Evolutionary conservation across 2,329 filamentous ascomycete genomes (phyloP), one percentile per base, ranked within the genome.

Genomic region (Fusarium temperatum): DNA sequence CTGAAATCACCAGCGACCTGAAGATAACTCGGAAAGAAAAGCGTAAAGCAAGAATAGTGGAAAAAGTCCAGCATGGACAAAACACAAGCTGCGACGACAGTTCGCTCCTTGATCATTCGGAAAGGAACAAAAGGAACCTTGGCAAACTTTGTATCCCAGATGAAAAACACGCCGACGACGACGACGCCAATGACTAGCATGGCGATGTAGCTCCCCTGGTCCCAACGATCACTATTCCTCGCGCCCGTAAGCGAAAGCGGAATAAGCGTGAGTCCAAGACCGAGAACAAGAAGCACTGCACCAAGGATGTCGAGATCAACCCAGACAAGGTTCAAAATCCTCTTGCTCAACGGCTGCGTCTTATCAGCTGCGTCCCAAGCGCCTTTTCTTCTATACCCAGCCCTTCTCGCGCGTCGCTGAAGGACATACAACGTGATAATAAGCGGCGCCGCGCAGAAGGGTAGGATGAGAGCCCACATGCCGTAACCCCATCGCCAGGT

Each of bases 401-500:
- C 72, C 55, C 72, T 78, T 10, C 75, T 69, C 12, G 79, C 78
- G 1, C 79, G 77, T 6, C 77, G 73, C 56, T 83, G 79, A 14
- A 82, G 79, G 20, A 80, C 48, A 20, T 82, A 75, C 45, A 84
- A 77, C 3, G 78, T 80, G 5, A 75, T 60, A 24, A 83, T 78
- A 12, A 83, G 72, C 1, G 81, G 81, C 0, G 78, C 66, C 12
- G 81, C 77, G 35, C 76, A 78, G 38, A 80, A 75, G 0, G 83
- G 83, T 5, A 83, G 73, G 30, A 84, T 78, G 30, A 84, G 80
- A 8, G 83, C 80, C 82, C 83, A 85, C 75, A 83, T 82, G 14
- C 82, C 82, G 63, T 82, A 84, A 8, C 82, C 83, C 83, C 83
- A 85, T 36, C 83, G 79, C 83, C 83, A 85, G 4, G 80, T 80